These are phyloP conservation scores for Smallanthus sonchifolius DNA, from an alignment of 129 eudicot species.

Conservation along the genomic window DNA sequence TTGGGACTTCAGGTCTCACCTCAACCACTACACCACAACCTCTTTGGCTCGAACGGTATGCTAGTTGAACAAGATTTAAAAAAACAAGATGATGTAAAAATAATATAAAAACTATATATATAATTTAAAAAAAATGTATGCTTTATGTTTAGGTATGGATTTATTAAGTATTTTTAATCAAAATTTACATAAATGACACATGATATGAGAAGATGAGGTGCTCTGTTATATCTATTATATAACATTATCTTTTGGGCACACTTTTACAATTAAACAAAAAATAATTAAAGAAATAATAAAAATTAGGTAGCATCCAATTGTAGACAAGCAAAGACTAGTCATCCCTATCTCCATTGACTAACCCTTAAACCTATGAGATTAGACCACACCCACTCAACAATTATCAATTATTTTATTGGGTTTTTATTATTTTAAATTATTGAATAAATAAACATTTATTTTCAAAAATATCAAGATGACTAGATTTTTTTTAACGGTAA, in stretches of 20 bases:
- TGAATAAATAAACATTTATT: neutral
- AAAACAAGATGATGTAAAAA: too few species aligned
- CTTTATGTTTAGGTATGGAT: too few species aligned
- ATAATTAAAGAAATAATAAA: constrained; percentile 4
- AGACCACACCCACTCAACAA: constrained; percentile 28
- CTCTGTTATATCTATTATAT: constrained; percentile 22
- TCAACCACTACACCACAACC: too few species aligned
- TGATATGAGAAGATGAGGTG: neutral
- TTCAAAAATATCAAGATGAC: neutral
- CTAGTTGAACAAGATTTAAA: too few species aligned
- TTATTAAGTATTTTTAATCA: too few species aligned
- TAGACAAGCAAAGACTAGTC: constrained; percentile 22
- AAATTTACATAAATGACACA: too few species aligned
- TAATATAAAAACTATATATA: too few species aligned
- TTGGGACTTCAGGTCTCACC: too few species aligned
- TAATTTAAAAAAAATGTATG: too few species aligned
- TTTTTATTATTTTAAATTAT: neutral
- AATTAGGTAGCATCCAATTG: constrained; percentile 35
- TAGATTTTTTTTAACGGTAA: too few species aligned
- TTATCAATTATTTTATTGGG: neutral
- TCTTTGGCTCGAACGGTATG: too few species aligned
- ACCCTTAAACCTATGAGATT: constrained; percentile 26
- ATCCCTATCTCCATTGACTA: constrained; percentile 25
- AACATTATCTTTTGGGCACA: constrained; percentile 28
- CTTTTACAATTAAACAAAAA: neutral